Percentiles rank a stretch among this genome's conserved stretches.
Evolutionary conservation across 1,139 yeast species (phyloP).

Genomic region (Saccharomycopsis phalli): DNA sequence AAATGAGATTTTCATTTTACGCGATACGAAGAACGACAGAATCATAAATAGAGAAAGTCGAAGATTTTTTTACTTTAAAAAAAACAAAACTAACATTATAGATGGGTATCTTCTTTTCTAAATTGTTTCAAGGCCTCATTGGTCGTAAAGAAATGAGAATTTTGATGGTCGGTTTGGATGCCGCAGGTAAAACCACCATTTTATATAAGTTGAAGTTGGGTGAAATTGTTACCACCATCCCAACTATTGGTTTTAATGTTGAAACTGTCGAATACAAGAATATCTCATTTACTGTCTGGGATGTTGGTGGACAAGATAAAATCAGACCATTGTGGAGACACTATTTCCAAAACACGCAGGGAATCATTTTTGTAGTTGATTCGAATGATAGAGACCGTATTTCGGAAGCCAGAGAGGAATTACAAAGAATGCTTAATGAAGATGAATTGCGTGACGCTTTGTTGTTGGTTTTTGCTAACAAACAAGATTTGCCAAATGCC

Average conservation of each 20-base stretch:
- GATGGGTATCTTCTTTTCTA: conserved; percentile 87
- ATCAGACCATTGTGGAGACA: conserved; percentile 95
- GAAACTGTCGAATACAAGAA: conserved; percentile 93
- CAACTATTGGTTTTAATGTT: conserved; percentile 91
- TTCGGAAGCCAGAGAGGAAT: conserved; percentile 86
- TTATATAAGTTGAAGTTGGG: conserved; percentile 84
- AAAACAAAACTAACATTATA: conserved; percentile 22
- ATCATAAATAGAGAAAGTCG: no score
- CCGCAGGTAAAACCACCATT: conserved; percentile 89
- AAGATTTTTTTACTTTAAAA: no score
- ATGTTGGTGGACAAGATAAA: conserved; percentile 96
- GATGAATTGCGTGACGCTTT: conserved; percentile 89
- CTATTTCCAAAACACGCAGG: conserved; percentile 90
- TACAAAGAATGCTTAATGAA: conserved; percentile 90
- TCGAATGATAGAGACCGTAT: conserved; percentile 92
- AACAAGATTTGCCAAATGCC: conserved; percentile 89
- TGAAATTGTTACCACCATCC: conserved; percentile 87
- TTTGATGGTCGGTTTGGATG: conserved; percentile 90
- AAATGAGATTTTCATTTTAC: no score
- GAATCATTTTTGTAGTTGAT: conserved; percentile 88
- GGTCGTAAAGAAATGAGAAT: conserved; percentile 84
- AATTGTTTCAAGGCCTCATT: conserved; percentile 78
- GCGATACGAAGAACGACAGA: no score
- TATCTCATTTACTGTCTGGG: conserved; percentile 93
- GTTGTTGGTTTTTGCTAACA: conserved; percentile 82